Evolutionary conservation across 305 asterid genomes (phyloP).

Genomic region (Rubia peregrina): DNA sequence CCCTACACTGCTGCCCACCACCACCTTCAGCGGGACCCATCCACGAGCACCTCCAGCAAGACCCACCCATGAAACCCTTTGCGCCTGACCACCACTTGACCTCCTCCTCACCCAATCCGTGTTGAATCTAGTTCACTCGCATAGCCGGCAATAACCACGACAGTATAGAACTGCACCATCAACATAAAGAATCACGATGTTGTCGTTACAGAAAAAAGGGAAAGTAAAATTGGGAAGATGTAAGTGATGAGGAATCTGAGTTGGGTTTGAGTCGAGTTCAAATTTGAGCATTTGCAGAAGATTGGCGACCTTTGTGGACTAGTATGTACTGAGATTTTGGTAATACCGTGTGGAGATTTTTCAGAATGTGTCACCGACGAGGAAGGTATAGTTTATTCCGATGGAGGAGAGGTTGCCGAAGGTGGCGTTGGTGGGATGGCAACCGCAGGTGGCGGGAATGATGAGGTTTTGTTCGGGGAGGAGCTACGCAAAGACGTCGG

Average conservation of each 20-base stretch:
- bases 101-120: no score
- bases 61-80: no score
- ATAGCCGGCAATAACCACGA: no score
- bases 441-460: constrained; percentile 67
- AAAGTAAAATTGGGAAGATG: constrained; percentile 28
- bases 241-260: constrained; percentile 53
- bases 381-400: constrained; percentile 36
- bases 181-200: no score
- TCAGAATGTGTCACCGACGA: constrained; percentile 46
- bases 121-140: no score
- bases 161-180: no score
- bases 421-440: constrained; percentile 45
- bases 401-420: constrained; percentile 50
- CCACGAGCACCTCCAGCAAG: no score
- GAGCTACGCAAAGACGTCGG: constrained; percentile 33
- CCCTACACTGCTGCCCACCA: no score
- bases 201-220: no score
- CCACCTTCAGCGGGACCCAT: no score
- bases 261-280: constrained; percentile 25
- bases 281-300: constrained; percentile 69
- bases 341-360: constrained; percentile 27
- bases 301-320: constrained; percentile 62
- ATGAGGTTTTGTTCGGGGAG: constrained; percentile 46
- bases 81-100: no score
- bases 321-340: constrained; percentile 62